These are phyloP conservation scores for Rosa persica DNA, from an alignment of 306 rosid species.

Conservation along the genomic window DNA sequence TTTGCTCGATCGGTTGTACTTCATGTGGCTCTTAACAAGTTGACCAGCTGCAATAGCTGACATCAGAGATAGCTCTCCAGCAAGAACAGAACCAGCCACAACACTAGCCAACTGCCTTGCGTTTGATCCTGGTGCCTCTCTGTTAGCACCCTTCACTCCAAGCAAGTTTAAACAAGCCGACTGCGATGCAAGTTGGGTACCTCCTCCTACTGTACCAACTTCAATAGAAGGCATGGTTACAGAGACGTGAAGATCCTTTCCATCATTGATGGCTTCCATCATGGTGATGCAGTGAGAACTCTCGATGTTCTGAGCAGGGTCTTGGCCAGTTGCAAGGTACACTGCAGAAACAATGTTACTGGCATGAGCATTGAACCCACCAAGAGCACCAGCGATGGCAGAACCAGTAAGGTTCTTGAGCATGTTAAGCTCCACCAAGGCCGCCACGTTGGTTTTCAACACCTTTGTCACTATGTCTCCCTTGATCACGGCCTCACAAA, in stretches of 20 bases:
- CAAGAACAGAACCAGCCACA: slow-evolving; percentile 85
- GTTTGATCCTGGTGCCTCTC: slow-evolving; percentile 71
- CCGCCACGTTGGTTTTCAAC: slow-evolving; percentile 71
- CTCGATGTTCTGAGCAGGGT: slow-evolving; percentile 92
- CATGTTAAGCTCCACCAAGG: slow-evolving; percentile 87
- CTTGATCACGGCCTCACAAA: slow-evolving; percentile 73
- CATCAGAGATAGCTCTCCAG: slow-evolving; percentile 90
- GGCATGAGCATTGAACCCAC: slow-evolving; percentile 95
- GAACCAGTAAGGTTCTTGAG: slow-evolving; percentile 88
- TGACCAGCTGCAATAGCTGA: slow-evolving; percentile 92
- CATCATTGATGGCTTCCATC: slow-evolving; percentile 82
- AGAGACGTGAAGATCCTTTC: slow-evolving; percentile 77
- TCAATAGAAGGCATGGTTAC: slow-evolving; percentile 93
- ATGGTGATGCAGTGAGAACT: slow-evolving; percentile 89
- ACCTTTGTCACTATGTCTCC: slow-evolving; percentile 80
- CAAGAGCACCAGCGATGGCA: slow-evolving; percentile 88
- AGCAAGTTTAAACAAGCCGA: slow-evolving; percentile 85
- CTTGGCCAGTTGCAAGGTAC: slow-evolving; percentile 90
- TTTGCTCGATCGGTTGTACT: slow-evolving; percentile 78
- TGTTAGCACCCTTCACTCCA: slow-evolving; percentile 86
- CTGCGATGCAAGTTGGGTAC: slow-evolving; percentile 87
- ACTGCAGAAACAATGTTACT: slow-evolving; percentile 80
- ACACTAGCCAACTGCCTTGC: slow-evolving; percentile 65
- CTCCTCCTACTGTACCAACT: slow-evolving; percentile 93
- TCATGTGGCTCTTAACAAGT: slow-evolving; percentile 87